Percentiles rank a stretch among this genome's conserved stretches.
phyloP scores from a whole-genome alignment of 1,139 yeast genomes.

The Scheffersomyces insectosa region DNA sequence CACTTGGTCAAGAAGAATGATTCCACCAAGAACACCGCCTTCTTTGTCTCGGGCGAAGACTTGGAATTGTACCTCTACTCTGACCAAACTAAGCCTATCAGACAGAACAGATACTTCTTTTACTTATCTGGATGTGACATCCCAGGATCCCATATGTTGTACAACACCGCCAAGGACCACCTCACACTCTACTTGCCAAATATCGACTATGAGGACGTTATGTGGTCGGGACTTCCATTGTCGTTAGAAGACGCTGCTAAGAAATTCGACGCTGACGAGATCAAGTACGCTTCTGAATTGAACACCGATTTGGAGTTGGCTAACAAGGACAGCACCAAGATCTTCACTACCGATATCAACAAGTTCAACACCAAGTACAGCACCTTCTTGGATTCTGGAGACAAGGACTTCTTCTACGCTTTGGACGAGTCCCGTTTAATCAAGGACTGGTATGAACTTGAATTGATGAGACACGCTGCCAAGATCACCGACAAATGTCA shows the following conservation, averaged over 20 bases:
- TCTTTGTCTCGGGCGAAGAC: constrained; percentile 71
- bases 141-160: constrained; percentile 74
- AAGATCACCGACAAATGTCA: constrained; percentile 86
- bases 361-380: constrained; percentile 32
- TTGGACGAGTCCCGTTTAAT: constrained; percentile 83
- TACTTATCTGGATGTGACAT: constrained; percentile 84
- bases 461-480: constrained; percentile 76
- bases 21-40: constrained; percentile 21
- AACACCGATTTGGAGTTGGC: constrained; percentile 30
- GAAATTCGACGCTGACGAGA: constrained; percentile 79
- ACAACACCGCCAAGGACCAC: constrained; percentile 51
- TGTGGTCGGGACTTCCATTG: constrained; percentile 95
- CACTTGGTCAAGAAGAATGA: constrained; percentile 36
- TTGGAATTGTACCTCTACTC: constrained; percentile 68
- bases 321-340: constrained; percentile 9
- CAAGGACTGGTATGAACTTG: constrained; percentile 81
- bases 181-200: constrained; percentile 78
- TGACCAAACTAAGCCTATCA: constrained; percentile 75
- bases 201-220: constrained; percentile 82
- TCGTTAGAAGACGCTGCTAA: constrained; percentile 62
- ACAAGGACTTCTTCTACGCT: constrained; percentile 62
- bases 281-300: constrained; percentile 57
- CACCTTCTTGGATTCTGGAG: constrained; percentile 37
- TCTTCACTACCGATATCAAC: constrained; percentile 47
- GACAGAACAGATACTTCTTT: constrained; percentile 89